Evolutionary conservation across 495 filamentous ascomycete genomes (phyloP).

Genomic region (Podospora sp.): DNA sequence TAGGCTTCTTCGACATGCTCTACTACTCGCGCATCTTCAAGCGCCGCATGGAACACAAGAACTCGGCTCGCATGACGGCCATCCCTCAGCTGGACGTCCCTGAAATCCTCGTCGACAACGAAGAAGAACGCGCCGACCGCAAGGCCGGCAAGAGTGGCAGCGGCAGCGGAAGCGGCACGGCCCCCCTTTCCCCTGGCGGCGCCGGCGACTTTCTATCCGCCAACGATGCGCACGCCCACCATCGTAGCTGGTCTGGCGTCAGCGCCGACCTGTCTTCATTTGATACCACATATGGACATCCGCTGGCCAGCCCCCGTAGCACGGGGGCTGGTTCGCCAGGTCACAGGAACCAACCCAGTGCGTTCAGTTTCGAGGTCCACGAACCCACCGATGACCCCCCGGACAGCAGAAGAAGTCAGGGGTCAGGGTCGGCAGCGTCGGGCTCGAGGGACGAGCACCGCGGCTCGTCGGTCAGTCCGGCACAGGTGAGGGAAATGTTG

Average conservation of each 20-base stretch:
- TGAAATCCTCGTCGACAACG: slow-evolving; percentile 84
- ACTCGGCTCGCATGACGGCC: slow-evolving; percentile 70
- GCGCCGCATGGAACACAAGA: slow-evolving; percentile 65
- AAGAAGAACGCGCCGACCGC: slow-evolving; percentile 36
- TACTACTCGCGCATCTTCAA: slow-evolving; percentile 85
- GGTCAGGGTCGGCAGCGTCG: slow-evolving; percentile 2
- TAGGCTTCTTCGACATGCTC: slow-evolving; percentile 94
- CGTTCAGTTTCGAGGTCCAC: slow-evolving; percentile 51
- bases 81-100: slow-evolving; percentile 84
- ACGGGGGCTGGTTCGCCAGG: slow-evolving; percentile 28
- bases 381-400: slow-evolving; percentile 27
- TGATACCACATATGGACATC: slow-evolving; percentile 47
- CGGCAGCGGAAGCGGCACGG: slow-evolving; percentile 21
- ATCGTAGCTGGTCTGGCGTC: slow-evolving; percentile 45
- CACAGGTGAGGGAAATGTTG: slow-evolving; percentile 78
- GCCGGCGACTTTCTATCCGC: slow-evolving; percentile 37
- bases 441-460: slow-evolving; percentile 41
- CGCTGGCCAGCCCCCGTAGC: slow-evolving; percentile 44
- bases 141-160: slow-evolving; percentile 27
- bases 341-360: slow-evolving; percentile 39
- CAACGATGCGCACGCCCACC: slow-evolving; percentile 37
- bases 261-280: slow-evolving; percentile 45
- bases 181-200: slow-evolving; percentile 14
- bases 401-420: slow-evolving; percentile 5
- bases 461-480: slow-evolving; percentile 72